Percentiles rank a stretch among this genome's conserved stretches.
These are phyloP conservation scores for Zygoascus flipseniorum DNA, from an alignment of 805 yeast species.

Conservation along the genomic window DNA sequence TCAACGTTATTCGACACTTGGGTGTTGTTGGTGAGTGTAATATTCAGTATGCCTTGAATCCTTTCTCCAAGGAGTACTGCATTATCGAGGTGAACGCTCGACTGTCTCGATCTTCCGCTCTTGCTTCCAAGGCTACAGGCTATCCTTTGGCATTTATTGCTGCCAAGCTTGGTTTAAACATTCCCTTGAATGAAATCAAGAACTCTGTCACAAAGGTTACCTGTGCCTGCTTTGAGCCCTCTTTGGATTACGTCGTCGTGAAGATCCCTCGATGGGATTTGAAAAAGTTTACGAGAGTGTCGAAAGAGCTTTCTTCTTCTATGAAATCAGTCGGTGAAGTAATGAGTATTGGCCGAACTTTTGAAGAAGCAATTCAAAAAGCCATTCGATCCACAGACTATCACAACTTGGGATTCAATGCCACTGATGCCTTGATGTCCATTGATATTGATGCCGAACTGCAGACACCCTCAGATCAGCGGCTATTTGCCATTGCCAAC, in stretches of 20 bases:
- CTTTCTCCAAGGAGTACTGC: slow-evolving; percentile 89
- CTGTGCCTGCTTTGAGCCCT: slow-evolving; percentile 95
- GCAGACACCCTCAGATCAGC: slow-evolving; percentile 95
- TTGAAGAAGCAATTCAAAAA: slow-evolving; percentile 96
- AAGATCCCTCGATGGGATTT: slow-evolving; percentile 99
- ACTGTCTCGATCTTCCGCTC: slow-evolving; percentile 95
- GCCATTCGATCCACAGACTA: slow-evolving; percentile 96
- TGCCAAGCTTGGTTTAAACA: slow-evolving; percentile 89
- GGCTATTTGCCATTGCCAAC: slow-evolving; percentile 92
- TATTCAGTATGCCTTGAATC: slow-evolving; percentile 93
- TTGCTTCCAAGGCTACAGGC: slow-evolving; percentile 98
- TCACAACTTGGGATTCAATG: slow-evolving; percentile 85
- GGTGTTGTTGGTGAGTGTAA: slow-evolving; percentile 99
- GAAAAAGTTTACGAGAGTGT: slow-evolving; percentile 89
- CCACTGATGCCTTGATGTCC: slow-evolving; percentile 76
- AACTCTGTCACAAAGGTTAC: slow-evolving; percentile 92
- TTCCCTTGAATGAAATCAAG: slow-evolving; percentile 82
- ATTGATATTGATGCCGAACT: slow-evolving; percentile 88
- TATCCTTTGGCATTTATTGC: slow-evolving; percentile 98
- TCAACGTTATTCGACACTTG: slow-evolving; percentile 90
- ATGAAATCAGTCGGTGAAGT: slow-evolving; percentile 99
- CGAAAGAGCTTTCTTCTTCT: slow-evolving; percentile 76
- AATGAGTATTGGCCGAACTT: slow-evolving; percentile 94
- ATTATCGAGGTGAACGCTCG: slow-evolving; percentile 98
- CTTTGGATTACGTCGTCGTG: slow-evolving; percentile 91